Conservation (phyloP, 768 basidiomycete genomes). For the Amanita molliuscula region DNA sequence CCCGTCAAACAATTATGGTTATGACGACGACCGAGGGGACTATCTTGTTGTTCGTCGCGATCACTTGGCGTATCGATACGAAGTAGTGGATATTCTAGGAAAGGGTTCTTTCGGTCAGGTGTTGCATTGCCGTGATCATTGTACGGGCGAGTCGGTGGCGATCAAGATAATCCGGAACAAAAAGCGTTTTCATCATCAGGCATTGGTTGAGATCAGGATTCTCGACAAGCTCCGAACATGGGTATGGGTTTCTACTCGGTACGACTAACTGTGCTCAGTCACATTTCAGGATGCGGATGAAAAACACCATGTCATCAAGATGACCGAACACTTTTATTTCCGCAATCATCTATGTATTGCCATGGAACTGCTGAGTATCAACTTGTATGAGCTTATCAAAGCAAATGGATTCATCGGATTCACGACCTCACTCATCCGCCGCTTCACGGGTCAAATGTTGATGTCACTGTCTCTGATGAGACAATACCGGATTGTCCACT, state of each 20-base stretch:
- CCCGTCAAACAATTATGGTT: conserved; percentile 82
- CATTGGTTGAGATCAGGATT: conserved; percentile 98
- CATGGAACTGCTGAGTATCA: conserved; percentile 96
- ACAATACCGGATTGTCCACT: conserved; percentile 96
- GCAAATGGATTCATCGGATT: conserved; percentile 99
- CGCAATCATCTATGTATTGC: conserved; percentile 96
- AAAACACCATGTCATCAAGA: conserved; percentile 94
- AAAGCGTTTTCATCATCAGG: conserved; percentile 97
- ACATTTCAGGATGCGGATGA: conserved; percentile 79
- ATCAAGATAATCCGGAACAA: conserved; percentile 99
- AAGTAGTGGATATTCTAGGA: conserved; percentile 83
- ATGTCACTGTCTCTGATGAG: conserved; percentile 87
- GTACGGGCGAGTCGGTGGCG: conserved; percentile 91
- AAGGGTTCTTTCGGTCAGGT: conserved; percentile 99
- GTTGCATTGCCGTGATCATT: conserved; percentile 89
- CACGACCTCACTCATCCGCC: conserved; percentile 86
- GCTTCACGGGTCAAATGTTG: conserved; percentile 95
- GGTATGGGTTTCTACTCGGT: conserved; percentile 41
- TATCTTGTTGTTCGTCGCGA: conserved; percentile 86
- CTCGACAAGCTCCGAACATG: conserved; percentile 94
- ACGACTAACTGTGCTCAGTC: neutral
- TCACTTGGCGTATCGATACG: conserved; percentile 96
- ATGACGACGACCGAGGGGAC: conserved; percentile 97
- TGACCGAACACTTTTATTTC: conserved; percentile 99
- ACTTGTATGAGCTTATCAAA: conserved; percentile 98